Evolutionary conservation across 176 grass and related monocot genomes (phyloP).

Genomic region (Carex pumila): DNA sequence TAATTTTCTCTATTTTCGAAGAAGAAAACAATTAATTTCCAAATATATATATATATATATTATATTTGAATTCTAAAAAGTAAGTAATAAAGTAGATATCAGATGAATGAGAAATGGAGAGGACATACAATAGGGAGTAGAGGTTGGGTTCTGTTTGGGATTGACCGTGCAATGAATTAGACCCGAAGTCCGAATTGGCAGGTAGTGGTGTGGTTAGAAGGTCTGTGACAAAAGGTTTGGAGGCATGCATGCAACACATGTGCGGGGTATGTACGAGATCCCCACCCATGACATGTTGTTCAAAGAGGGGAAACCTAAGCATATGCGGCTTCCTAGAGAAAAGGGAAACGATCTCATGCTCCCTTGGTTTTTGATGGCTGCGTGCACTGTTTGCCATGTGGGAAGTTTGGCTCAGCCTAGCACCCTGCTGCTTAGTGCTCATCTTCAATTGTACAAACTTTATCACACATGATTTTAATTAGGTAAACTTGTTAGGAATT

Average conservation of each 20-base stretch:
- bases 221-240: background rate
- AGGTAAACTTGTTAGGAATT: too few relatives aligned
- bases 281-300: slow-evolving; percentile 13
- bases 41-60: too few relatives aligned
- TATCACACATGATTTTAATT: too few relatives aligned
- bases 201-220: slow-evolving; percentile 1
- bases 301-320: slow-evolving; percentile 1
- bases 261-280: background rate
- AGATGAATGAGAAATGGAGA: too few relatives aligned
- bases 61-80: too few relatives aligned
- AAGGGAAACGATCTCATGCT: background rate
- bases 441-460: background rate
- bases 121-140: too few relatives aligned
- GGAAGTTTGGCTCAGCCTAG: background rate
- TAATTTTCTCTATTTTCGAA: too few relatives aligned
- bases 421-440: too few relatives aligned
- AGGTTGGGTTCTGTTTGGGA: background rate
- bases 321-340: background rate
- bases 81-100: too few relatives aligned
- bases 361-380: background rate
- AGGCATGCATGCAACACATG: slow-evolving; percentile 20
- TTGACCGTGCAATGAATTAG: slow-evolving; percentile 9
- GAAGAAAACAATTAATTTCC: too few relatives aligned
- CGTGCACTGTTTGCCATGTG: background rate
- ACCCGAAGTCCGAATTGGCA: background rate